phyloP scores from a whole-genome alignment of 371 early-diverging fungal species.

The Mucor irregularis region DNA sequence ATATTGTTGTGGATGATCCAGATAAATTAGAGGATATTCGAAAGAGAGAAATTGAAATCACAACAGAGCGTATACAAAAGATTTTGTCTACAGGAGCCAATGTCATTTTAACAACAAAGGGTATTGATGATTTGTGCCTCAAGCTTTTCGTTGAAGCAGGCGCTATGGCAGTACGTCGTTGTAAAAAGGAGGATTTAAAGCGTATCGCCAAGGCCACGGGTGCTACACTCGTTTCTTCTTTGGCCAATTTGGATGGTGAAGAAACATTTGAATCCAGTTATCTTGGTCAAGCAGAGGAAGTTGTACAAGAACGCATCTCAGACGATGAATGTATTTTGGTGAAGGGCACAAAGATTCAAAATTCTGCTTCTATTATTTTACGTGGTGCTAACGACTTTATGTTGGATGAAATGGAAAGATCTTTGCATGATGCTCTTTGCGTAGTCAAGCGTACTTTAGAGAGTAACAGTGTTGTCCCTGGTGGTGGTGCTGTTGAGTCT shows the following conservation, averaged over 20 bases:
- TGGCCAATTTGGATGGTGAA: conserved; percentile 97
- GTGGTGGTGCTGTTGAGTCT: conserved; percentile 99
- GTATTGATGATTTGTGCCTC: conserved; percentile 98
- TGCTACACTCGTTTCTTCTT: conserved; percentile 91
- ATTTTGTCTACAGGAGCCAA: conserved; percentile 97
- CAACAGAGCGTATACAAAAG: conserved; percentile 95
- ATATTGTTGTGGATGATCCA: conserved; percentile 97
- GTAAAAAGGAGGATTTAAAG: conserved; percentile 96
- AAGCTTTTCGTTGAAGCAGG: conserved; percentile 97
- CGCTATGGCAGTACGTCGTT: conserved; percentile 91
- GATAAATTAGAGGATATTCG: conserved; percentile 98
- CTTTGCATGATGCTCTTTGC: conserved; percentile 97
- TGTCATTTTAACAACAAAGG: conserved; percentile 98
- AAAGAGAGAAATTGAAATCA: conserved; percentile 94
- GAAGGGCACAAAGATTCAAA: conserved; percentile 92
- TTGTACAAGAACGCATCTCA: conserved; percentile 94
- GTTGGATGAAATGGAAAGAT: conserved; percentile 99
- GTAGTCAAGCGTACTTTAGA: conserved; percentile 98
- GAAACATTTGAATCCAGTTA: conserved; percentile 91
- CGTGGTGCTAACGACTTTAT: conserved; percentile 99
- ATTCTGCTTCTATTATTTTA: conserved; percentile 90
- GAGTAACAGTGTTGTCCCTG: conserved; percentile 96
- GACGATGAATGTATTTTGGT: conserved; percentile 98
- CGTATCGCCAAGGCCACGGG: conserved; percentile 98
- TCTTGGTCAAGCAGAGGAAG: conserved; percentile 95